Evolutionary conservation across 352 stramenopile species (phyloP).

Genomic region (Pythium rishiriense): DNA sequence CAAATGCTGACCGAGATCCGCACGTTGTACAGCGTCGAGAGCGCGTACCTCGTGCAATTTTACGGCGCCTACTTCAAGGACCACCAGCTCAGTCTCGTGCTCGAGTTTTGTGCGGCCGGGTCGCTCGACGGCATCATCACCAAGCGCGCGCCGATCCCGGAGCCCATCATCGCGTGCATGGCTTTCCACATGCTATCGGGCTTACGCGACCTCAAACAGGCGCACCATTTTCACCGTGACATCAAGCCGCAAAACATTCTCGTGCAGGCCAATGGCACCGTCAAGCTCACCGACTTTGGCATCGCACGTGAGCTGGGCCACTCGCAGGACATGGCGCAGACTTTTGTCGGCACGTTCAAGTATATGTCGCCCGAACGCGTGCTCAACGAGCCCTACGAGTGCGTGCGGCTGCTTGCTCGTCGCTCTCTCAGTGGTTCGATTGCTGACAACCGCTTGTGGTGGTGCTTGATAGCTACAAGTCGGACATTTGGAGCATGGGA

Average conservation of each 20-base stretch:
- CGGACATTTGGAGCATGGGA: conserved; percentile 75
- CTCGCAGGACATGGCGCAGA: conserved; percentile 78
- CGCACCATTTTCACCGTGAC: conserved; percentile 91
- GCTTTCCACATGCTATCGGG: conserved; percentile 62
- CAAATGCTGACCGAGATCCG: conserved; percentile 81
- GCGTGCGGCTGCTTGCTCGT: too few species aligned
- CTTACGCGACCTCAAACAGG: conserved; percentile 57
- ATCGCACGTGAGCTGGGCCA: conserved; percentile 64
- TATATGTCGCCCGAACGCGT: conserved; percentile 95
- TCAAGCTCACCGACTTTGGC: conserved; percentile 87
- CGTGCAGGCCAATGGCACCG: conserved; percentile 65
- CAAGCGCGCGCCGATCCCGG: conserved; percentile 31
- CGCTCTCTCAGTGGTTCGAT: too few species aligned
- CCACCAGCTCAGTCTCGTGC: conserved; percentile 63
- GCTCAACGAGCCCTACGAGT: conserved; percentile 77
- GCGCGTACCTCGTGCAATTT: conserved; percentile 61
- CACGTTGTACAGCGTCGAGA: conserved; percentile 73
- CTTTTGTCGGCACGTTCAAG: conserved; percentile 90
- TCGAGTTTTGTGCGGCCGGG: conserved; percentile 63
- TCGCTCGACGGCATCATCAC: conserved; percentile 57
- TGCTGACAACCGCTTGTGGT: too few species aligned
- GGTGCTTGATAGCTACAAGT: conserved; percentile 69
- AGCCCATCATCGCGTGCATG: conserved; percentile 53
- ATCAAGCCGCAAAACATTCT: conserved; percentile 94
- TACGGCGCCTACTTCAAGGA: conserved; percentile 78